These are phyloP conservation scores for Trichoderma asperellum DNA, from an alignment of 2,329 filamentous ascomycete genomes.

Conservation along the genomic window DNA sequence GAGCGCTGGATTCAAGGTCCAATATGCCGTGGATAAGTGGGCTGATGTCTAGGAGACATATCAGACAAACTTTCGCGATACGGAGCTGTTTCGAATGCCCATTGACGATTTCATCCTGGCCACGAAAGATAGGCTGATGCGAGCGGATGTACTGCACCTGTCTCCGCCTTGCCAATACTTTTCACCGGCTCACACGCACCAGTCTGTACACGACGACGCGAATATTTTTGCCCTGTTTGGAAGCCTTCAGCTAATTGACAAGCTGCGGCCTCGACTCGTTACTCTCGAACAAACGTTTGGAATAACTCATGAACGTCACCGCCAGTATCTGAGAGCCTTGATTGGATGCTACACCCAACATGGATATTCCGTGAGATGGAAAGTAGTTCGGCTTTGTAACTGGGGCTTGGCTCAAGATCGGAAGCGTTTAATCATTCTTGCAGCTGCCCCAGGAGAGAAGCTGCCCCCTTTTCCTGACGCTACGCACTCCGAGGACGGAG, in stretches of 20 bases:
- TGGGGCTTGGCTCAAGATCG: conserved; percentile 57
- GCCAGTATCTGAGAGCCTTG: conserved; percentile 60
- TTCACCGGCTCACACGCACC: conserved; percentile 70
- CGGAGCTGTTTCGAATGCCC: conserved; percentile 52
- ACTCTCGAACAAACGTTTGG: conserved; percentile 82
- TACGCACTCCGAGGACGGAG: conserved; percentile 57
- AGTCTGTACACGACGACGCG: conserved; percentile 69
- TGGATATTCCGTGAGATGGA: conserved; percentile 74
- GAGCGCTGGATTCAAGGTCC: conserved; percentile 59
- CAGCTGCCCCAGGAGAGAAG: conserved; percentile 67
- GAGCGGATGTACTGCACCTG: conserved; percentile 71
- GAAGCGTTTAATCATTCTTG: conserved; percentile 60
- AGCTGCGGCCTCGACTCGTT: conserved; percentile 66
- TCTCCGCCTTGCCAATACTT: conserved; percentile 80
- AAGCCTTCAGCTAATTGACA: conserved; percentile 59
- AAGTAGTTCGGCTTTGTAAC: conserved; percentile 55
- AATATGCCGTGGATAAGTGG: conserved; percentile 68
- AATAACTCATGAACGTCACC: conserved; percentile 58
- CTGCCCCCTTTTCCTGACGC: conserved; percentile 67
- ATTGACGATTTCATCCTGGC: conserved; percentile 54
- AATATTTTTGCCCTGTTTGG: conserved; percentile 66
- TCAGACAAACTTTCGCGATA: conserved; percentile 58
- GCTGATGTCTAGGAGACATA: conserved; percentile 61
- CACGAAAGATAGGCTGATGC: conserved; percentile 38
- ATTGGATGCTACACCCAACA: conserved; percentile 66